Base-by-base conservation (phyloP, 2,329 filamentous ascomycete genomes). In the Aspergillus sp. region DNA sequence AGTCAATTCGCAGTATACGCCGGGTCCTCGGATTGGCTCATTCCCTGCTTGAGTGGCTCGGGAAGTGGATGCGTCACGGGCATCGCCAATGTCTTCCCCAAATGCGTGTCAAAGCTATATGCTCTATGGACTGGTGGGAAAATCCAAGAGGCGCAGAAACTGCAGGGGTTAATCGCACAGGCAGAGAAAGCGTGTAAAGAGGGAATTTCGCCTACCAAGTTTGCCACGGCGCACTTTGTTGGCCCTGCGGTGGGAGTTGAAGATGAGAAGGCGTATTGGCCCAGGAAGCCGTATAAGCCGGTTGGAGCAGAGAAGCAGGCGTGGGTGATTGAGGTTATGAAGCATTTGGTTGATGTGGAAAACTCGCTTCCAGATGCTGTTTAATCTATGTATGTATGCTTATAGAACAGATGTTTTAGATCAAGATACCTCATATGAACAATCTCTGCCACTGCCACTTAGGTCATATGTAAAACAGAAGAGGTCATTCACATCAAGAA, bases 171-270 rank as follows among this genome's bases (percentile, higher is more conserved):
- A 3, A 67, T 75, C 0, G 71, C 73, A 1, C 67, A 71, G 38
- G 72, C 72, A 0, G 73, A 76, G 47, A 73, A 71, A 65, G 72
- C 73, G 0, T 76, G 73, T 48, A 76, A 76, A 53, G 74, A 75
- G 56, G 66, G 69, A 0, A 66, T 76, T 26, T 64, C 70, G 0
- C 57, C 64, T 6, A 76, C 73, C 0, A 76, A 76, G 50, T 76
- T 68, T 42, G 73, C 67, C 5, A 66, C 70, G 0, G 71, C 68
- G 53, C 58, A 67, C 46, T 74, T 69, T 47, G 49, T 72, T 0
- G 73, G 72, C 0, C 59, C 54, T 7, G 50, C 54, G 1, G 50
- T 72, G 5, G 72, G 70, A 0, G n/a, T 74, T 1, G 45, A 30
- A 2, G 46, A 51, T 11, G 52, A 64, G 10, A 59, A 66, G 51